These are phyloP conservation scores for Pichia cactophila DNA, from an alignment of 1,139 yeast genomes.

Conservation along the genomic window DNA sequence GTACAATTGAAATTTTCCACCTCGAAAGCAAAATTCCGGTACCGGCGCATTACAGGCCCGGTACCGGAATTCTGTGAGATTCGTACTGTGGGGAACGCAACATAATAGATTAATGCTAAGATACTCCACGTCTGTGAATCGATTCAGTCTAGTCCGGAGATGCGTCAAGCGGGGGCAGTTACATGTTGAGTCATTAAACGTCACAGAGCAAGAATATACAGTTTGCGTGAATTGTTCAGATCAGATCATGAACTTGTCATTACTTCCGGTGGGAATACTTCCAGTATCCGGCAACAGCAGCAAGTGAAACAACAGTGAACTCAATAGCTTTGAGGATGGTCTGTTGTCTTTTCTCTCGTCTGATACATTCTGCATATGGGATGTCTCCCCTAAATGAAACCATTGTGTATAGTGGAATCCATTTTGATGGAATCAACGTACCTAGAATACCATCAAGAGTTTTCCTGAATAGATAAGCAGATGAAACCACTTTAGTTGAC, in stretches of 20 bases:
- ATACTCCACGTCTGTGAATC: background rate
- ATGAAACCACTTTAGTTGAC: slow-evolving; percentile 75
- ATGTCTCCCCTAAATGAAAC: slow-evolving; percentile 83
- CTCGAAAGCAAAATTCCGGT: background rate
- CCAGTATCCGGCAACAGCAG: slow-evolving; percentile 5
- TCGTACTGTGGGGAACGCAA: too few relatives aligned
- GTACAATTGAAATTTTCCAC: background rate
- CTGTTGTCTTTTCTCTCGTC: slow-evolving; percentile 44
- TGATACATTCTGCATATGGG: slow-evolving; percentile 63
- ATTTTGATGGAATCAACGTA: slow-evolving; percentile 44
- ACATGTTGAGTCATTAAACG: background rate
- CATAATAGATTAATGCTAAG: too few relatives aligned
- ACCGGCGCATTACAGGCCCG: slow-evolving; percentile 1
- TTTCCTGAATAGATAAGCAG: slow-evolving; percentile 56
- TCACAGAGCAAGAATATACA: background rate
- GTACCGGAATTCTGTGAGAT: slow-evolving; percentile 1
- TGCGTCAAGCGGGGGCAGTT: background rate
- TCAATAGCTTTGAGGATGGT: slow-evolving; percentile 32
- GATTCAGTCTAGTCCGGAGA: background rate
- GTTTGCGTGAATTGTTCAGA: too few relatives aligned
- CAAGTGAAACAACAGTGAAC: slow-evolving; percentile 11
- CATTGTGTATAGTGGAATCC: slow-evolving; percentile 92
- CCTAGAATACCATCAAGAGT: slow-evolving; percentile 61
- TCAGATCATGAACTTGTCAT: background rate
- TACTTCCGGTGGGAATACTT: slow-evolving; percentile 1